A percentile compares a stretch with the other conserved stretches of the same genome.
phyloP scores from a whole-genome alignment of 1,284 basidiomycete genomes.

The Fomitopsis palustris region DNA sequence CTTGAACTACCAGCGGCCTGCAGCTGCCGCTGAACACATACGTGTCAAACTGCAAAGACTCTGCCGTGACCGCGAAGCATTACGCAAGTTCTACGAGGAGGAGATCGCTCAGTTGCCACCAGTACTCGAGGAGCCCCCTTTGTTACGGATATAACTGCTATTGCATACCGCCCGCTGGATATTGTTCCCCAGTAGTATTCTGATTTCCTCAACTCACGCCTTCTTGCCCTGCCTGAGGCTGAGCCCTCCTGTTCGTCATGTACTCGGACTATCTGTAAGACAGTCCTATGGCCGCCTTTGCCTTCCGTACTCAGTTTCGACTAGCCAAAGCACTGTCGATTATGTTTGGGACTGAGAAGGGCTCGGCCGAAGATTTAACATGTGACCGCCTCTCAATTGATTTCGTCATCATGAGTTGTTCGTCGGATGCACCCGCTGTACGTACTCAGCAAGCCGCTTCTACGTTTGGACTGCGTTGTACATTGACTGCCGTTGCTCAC shows the following conservation, averaged over 20 bases:
- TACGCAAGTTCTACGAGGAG: slow-evolving; percentile 72
- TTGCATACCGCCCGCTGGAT: background rate
- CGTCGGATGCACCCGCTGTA: too few relatives aligned
- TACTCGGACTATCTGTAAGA: too few relatives aligned
- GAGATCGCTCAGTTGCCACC: slow-evolving; percentile 51
- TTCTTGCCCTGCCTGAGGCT: background rate
- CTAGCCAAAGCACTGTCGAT: too few relatives aligned
- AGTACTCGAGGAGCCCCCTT: slow-evolving; percentile 60
- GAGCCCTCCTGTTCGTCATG: too few relatives aligned
- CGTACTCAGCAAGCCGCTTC: too few relatives aligned
- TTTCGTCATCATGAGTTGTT: too few relatives aligned
- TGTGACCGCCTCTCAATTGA: too few relatives aligned
- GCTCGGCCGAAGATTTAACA: too few relatives aligned
- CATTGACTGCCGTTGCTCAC: background rate
- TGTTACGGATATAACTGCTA: slow-evolving; percentile 33
- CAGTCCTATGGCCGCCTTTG: too few relatives aligned
- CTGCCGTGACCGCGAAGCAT: slow-evolving; percentile 53
- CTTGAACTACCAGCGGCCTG: slow-evolving; percentile 44
- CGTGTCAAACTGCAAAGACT: slow-evolving; percentile 60
- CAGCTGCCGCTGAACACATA: slow-evolving; percentile 55
- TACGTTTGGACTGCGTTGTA: background rate
- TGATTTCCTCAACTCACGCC: background rate
- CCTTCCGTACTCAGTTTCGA: too few relatives aligned
- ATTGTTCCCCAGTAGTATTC: background rate
- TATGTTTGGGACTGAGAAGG: too few relatives aligned